Percentiles rank a stretch among this genome's conserved stretches.
These are phyloP conservation scores for Podospora bellae-mahoneyi DNA, from an alignment of 495 filamentous ascomycete species.

Conservation along the genomic window DNA sequence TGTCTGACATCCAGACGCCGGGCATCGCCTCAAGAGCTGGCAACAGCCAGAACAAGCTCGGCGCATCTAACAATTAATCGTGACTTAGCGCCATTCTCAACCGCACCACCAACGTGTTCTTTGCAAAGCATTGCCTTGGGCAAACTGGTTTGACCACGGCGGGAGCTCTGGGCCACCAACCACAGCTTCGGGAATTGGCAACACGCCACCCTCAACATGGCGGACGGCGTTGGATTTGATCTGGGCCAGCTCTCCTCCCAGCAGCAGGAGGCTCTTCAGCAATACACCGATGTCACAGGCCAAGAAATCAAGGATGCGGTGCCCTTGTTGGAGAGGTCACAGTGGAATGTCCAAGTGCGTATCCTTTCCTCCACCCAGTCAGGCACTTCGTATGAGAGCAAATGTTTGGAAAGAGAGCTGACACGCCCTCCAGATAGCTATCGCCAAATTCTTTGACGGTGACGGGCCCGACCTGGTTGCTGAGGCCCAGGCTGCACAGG, in stretches of 20 bases:
- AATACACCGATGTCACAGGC: slow-evolving; percentile 83
- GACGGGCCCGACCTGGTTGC: slow-evolving; percentile 80
- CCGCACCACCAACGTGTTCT: neutral
- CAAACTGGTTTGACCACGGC: neutral
- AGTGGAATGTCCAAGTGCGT: slow-evolving; percentile 92
- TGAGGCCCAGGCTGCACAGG: slow-evolving; percentile 64
- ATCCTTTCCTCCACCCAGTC: neutral
- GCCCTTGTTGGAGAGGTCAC: slow-evolving; percentile 72
- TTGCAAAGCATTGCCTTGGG: neutral
- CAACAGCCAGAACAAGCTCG: neutral
- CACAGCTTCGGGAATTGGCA: neutral
- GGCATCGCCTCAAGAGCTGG: neutral
- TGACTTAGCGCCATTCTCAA: neutral
- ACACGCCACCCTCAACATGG: slow-evolving; percentile 25
- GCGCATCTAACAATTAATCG: neutral
- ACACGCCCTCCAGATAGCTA: slow-evolving; percentile 65
- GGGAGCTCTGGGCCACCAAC: neutral
- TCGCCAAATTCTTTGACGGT: slow-evolving; percentile 96
- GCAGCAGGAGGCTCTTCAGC: slow-evolving; percentile 78
- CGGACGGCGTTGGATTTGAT: slow-evolving; percentile 49
- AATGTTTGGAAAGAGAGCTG: neutral
- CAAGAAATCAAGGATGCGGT: slow-evolving; percentile 76
- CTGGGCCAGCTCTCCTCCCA: slow-evolving; percentile 64
- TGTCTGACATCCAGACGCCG: neutral
- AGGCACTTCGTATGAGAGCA: neutral